These are phyloP conservation scores for Funneliformis caledonium DNA, from an alignment of 371 early-diverging fungal genomes.

Conservation along the genomic window DNA sequence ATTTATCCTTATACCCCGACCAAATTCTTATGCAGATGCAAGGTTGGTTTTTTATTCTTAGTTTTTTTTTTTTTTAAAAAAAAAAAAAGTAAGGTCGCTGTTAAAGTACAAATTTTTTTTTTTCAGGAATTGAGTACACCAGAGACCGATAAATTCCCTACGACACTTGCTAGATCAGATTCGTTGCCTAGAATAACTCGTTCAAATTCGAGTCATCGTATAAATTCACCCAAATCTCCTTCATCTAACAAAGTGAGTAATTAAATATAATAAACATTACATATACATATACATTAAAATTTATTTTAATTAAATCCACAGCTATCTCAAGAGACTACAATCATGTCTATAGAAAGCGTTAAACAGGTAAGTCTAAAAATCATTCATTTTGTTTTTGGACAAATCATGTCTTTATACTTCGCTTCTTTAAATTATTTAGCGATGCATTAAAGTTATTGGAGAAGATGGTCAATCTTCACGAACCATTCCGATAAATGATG, in stretches of 20 bases:
- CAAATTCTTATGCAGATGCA: not conserved
- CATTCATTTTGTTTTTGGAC: slow-evolving; percentile 6
- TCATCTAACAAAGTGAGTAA: not conserved
- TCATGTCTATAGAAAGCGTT: slow-evolving; percentile 71
- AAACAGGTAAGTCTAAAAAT: slow-evolving; percentile 53
- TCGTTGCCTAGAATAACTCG: not conserved
- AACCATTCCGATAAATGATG: slow-evolving; percentile 66
- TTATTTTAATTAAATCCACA: not conserved
- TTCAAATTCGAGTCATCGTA: slow-evolving; percentile 4
- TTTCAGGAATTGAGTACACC: slow-evolving; percentile 17
- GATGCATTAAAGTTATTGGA: slow-evolving; percentile 44
- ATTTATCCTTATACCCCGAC: not conserved
- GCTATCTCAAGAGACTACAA: slow-evolving; percentile 45
- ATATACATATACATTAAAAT: not conserved
- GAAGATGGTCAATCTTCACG: slow-evolving; percentile 43
- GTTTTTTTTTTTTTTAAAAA: not conserved
- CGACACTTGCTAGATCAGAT: slow-evolving; percentile 2
- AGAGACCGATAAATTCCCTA: not conserved
- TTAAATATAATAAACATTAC: too few species aligned
- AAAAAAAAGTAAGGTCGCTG: not conserved
- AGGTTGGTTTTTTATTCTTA: not conserved
- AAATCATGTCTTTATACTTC: not conserved
- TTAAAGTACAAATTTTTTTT: not conserved
- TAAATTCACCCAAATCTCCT: not conserved
- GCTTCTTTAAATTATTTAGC: slow-evolving; percentile 43